Evolutionary conservation across 2,329 filamentous ascomycete genomes (phyloP).

Genomic region (Ceratocystis ficicola): DNA sequence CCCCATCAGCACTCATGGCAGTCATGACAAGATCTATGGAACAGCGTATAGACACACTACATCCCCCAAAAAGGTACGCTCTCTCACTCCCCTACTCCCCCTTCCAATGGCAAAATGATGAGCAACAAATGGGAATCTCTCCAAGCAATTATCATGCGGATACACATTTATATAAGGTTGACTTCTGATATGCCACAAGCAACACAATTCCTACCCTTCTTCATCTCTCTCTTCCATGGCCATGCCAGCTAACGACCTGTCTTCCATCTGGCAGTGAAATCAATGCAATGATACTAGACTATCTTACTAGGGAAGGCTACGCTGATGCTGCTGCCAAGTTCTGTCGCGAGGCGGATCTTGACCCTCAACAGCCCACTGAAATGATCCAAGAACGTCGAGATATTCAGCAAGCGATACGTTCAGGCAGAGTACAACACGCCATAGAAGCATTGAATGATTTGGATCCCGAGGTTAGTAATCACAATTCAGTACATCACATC

Average conservation of each 20-base stretch:
- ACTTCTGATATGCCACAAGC: conserved; percentile 40
- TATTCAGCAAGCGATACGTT: conserved; percentile 75
- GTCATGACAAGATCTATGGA: conserved; percentile 52
- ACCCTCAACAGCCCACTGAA: conserved; percentile 56
- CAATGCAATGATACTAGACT: conserved; percentile 90
- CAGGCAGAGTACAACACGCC: conserved; percentile 71
- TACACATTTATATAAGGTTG: conserved; percentile 55
- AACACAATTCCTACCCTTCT: not conserved
- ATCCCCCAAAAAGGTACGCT: conserved; percentile 76
- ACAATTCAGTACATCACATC: conserved; percentile 14
- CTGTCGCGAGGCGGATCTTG: conserved; percentile 81
- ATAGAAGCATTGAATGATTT: conserved; percentile 81
- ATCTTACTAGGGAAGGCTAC: conserved; percentile 91
- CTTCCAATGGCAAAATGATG: conserved; percentile 45
- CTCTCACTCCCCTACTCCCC: conserved; percentile 12
- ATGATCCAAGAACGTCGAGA: conserved; percentile 67
- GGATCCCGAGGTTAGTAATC: conserved; percentile 69
- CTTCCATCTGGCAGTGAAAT: conserved; percentile 58
- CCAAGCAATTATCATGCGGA: conserved; percentile 86
- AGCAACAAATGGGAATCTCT: conserved; percentile 99
- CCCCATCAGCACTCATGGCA: not conserved
- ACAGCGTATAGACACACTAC: conserved; percentile 68
- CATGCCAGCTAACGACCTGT: not conserved
- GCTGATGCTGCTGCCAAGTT: conserved; percentile 86
- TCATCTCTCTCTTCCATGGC: not conserved